Evolutionary conservation across 176 grass and related monocot genomes (phyloP).

Genomic region (Rhynchospora pubera): DNA sequence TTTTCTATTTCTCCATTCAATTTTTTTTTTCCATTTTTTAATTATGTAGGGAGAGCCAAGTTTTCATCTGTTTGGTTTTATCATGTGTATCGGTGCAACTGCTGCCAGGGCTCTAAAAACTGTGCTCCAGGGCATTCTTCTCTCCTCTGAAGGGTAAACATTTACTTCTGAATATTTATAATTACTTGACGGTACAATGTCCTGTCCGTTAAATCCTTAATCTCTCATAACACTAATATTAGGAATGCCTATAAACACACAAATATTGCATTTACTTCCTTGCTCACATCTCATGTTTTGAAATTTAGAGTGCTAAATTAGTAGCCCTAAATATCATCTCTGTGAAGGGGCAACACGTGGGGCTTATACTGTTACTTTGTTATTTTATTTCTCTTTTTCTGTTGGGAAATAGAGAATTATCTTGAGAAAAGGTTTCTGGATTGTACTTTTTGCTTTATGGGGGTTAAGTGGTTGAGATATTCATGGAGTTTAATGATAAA

Average conservation of each 20-base stretch:
- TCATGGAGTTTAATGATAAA: background rate
- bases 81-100: conserved; percentile 59
- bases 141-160: conserved; percentile 48
- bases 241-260: background rate
- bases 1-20: background rate
- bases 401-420: background rate
- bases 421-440: background rate
- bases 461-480: background rate
- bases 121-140: conserved; percentile 53
- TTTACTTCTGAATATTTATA: background rate
- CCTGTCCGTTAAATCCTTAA: background rate
- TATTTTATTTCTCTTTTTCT: background rate
- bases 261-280: background rate
- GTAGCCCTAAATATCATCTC: background rate
- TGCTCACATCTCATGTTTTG: background rate
- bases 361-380: background rate
- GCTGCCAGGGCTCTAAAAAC: conserved; percentile 56
- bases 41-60: conserved; percentile 47
- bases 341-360: background rate
- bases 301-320: background rate
- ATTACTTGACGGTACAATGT: background rate
- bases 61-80: conserved; percentile 60
- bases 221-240: background rate
- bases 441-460: background rate
- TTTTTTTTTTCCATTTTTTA: background rate